Evolutionary conservation across 2,329 filamentous ascomycete genomes (phyloP).

Genomic region (Simplicillium sp.): DNA sequence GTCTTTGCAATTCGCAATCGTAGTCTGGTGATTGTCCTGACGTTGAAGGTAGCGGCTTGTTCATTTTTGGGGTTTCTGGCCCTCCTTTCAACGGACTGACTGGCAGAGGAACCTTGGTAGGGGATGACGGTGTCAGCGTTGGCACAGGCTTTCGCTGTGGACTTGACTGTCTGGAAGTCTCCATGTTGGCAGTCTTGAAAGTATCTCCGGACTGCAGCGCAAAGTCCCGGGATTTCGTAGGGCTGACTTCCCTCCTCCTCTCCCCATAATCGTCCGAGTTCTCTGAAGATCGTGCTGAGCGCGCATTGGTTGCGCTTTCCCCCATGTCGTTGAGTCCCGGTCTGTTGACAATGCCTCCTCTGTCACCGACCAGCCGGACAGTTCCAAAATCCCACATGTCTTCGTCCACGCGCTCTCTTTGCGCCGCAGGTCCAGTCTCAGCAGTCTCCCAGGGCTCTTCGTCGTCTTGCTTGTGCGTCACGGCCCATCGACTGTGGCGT

Average conservation of each 20-base stretch:
- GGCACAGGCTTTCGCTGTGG: slow-evolving; percentile 49
- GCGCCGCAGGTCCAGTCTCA: slow-evolving; percentile 39
- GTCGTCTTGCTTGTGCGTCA: slow-evolving; percentile 64
- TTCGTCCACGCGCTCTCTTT: slow-evolving; percentile 55
- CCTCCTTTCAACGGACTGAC: slow-evolving; percentile 24
- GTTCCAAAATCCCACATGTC: slow-evolving; percentile 99
- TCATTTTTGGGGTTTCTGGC: slow-evolving; percentile 38
- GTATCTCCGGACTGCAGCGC: slow-evolving; percentile 39
- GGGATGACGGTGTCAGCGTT: slow-evolving; percentile 27
- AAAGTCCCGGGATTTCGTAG: slow-evolving; percentile 40
- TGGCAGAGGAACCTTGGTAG: slow-evolving; percentile 52
- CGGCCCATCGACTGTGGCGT: slow-evolving; percentile 77
- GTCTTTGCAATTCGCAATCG: slow-evolving; percentile 49
- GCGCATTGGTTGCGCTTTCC: slow-evolving; percentile 70
- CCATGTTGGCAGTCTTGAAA: slow-evolving; percentile 39
- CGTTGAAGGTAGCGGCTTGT: slow-evolving; percentile 36
- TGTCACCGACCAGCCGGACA: slow-evolving; percentile 67
- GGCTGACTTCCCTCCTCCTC: slow-evolving; percentile 38
- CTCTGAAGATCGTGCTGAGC: slow-evolving; percentile 46
- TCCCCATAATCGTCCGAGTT: slow-evolving; percentile 41
- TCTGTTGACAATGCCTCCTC: slow-evolving; percentile 44
- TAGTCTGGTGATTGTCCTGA: slow-evolving; percentile 47
- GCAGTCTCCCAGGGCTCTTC: slow-evolving; percentile 52
- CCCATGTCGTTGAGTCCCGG: slow-evolving; percentile 63
- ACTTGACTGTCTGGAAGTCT: slow-evolving; percentile 46